These are phyloP conservation scores for Penicillium fimorum DNA, from an alignment of 495 filamentous ascomycete genomes.

Conservation along the genomic window DNA sequence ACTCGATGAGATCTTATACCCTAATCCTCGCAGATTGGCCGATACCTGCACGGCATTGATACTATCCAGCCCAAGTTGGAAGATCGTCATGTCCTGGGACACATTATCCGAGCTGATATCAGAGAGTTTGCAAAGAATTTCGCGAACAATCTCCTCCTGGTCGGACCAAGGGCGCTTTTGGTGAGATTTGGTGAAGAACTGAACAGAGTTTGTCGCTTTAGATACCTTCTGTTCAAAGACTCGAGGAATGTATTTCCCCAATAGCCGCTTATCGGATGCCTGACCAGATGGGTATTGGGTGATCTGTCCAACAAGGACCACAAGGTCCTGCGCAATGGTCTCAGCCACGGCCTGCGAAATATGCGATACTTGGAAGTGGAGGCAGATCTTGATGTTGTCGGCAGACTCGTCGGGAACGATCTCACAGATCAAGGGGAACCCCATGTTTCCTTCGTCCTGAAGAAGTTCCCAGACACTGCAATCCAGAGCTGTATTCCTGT, in stretches of 20 bases:
- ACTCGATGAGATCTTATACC: slow-evolving; percentile 56
- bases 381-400: slow-evolving; percentile 33
- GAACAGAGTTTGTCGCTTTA: not conserved
- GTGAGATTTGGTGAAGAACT: not conserved
- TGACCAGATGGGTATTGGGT: slow-evolving; percentile 34
- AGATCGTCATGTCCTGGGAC: slow-evolving; percentile 50
- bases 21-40: slow-evolving; percentile 57
- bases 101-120: slow-evolving; percentile 45
- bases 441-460: slow-evolving; percentile 71
- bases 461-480: slow-evolving; percentile 60
- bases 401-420: slow-evolving; percentile 52
- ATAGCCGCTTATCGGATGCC: slow-evolving; percentile 26
- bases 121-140: slow-evolving; percentile 57
- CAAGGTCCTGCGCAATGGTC: slow-evolving; percentile 49
- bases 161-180: slow-evolving; percentile 44
- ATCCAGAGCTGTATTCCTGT: slow-evolving; percentile 50
- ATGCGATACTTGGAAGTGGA: slow-evolving; percentile 34
- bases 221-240: slow-evolving; percentile 14
- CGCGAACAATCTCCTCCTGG: slow-evolving; percentile 58
- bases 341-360: slow-evolving; percentile 39
- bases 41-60: slow-evolving; percentile 58
- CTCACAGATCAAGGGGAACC: slow-evolving; percentile 70
- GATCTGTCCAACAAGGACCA: slow-evolving; percentile 42
- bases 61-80: slow-evolving; percentile 45
- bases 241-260: slow-evolving; percentile 6